phyloP scores from a whole-genome alignment of 805 yeast genomes.

The Metschnikowia matae region DNA sequence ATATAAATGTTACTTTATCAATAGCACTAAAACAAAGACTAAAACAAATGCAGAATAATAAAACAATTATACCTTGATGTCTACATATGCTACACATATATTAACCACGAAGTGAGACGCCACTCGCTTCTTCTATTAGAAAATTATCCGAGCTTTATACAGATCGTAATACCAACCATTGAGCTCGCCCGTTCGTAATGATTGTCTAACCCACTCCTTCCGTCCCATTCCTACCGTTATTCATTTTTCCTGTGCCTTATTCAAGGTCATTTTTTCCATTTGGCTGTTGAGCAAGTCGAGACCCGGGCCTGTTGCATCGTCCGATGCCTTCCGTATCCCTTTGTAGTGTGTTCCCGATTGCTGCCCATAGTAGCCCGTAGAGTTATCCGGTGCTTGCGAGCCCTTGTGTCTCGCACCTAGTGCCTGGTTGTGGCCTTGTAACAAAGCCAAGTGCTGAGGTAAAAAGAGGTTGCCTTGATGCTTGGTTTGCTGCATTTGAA shows the following conservation, averaged over 20 bases:
- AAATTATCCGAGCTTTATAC: constrained; percentile 1
- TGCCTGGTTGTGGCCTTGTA: constrained; percentile 14
- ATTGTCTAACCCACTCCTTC: neutral
- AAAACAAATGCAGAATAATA: too few relatives aligned
- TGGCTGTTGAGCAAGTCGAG: constrained; percentile 1
- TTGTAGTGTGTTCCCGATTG: constrained; percentile 5
- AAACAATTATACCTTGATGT: too few relatives aligned
- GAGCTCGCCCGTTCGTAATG: constrained; percentile 2
- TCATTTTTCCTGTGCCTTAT: constrained; percentile 2
- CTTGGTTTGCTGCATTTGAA: constrained; percentile 19
- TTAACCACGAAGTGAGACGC: constrained; percentile 1
- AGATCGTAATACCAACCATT: constrained; percentile 1
- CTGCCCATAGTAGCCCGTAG: constrained; percentile 6
- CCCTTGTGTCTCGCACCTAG: constrained; percentile 11
- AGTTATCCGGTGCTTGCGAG: constrained; percentile 10
- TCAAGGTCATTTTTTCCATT: constrained; percentile 1
- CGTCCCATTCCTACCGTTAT: constrained; percentile 2
- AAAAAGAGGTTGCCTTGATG: constrained; percentile 14
- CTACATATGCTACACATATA: neutral
- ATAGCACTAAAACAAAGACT: too few relatives aligned
- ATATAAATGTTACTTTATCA: too few relatives aligned
- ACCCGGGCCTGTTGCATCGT: neutral
- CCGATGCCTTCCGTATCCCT: neutral
- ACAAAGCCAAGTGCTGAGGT: constrained; percentile 22
- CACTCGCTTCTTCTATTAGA: constrained; percentile 5